Evolutionary conservation across 805 yeast species (phyloP).

Genomic region (Monosporozyma yasuniensis): DNA sequence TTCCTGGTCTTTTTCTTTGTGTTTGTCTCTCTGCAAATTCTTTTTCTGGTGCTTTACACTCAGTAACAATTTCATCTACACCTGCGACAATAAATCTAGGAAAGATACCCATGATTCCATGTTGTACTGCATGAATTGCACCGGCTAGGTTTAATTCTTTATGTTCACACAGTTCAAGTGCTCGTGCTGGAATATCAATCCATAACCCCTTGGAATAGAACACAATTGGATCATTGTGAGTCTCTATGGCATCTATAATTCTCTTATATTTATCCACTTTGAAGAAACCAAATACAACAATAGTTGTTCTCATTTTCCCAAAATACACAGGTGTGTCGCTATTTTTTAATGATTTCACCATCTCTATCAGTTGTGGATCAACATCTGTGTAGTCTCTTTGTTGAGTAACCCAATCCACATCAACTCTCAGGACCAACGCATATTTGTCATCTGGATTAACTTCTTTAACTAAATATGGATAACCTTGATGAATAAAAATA

Average conservation of each 20-base stretch:
- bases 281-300: slow-evolving; percentile 85
- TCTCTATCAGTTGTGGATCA: slow-evolving; percentile 71
- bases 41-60: slow-evolving; percentile 95
- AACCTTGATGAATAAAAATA: slow-evolving; percentile 88
- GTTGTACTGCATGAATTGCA: slow-evolving; percentile 95
- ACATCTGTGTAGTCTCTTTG: slow-evolving; percentile 92
- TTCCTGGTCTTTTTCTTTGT: slow-evolving; percentile 69
- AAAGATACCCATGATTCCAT: slow-evolving; percentile 70
- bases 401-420: slow-evolving; percentile 87
- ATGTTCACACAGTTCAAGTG: slow-evolving; percentile 46
- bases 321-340: slow-evolving; percentile 57
- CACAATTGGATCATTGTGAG: slow-evolving; percentile 74
- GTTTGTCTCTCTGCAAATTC: slow-evolving; percentile 78
- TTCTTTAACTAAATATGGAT: slow-evolving; percentile 77
- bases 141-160: slow-evolving; percentile 70
- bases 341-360: slow-evolving; percentile 43
- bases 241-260: slow-evolving; percentile 90
- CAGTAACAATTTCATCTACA: slow-evolving; percentile 74
- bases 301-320: slow-evolving; percentile 67
- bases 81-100: slow-evolving; percentile 69
- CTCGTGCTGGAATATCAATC: slow-evolving; percentile 74
- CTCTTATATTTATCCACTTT: slow-evolving; percentile 68
- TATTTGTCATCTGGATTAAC: slow-evolving; percentile 68
- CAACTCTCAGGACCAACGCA: slow-evolving; percentile 81
- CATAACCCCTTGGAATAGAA: slow-evolving; percentile 75